Evolutionary conservation across 352 stramenopile genomes (phyloP).

Genomic region (Phytophthora litchii): DNA sequence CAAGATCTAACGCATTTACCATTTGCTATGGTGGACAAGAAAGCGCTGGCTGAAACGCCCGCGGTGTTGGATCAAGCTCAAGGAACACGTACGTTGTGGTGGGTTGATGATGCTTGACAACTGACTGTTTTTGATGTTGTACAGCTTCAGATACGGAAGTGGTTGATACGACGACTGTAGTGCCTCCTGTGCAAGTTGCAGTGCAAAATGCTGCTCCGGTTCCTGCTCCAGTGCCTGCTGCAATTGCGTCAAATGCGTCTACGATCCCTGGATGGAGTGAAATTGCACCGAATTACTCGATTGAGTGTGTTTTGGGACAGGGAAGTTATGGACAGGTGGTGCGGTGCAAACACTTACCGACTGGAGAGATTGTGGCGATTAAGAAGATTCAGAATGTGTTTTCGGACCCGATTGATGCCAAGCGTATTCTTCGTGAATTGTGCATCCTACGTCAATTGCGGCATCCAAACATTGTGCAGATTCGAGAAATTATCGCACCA

Average conservation of each 20-base stretch:
- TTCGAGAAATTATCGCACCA: constrained; percentile 86
- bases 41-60: constrained; percentile 56
- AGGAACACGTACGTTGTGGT: constrained; percentile 45
- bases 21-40: constrained; percentile 47
- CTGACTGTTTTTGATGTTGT: constrained; percentile 10
- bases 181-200: constrained; percentile 19
- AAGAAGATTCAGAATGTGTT: constrained; percentile 92
- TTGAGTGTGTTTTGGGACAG: constrained; percentile 85
- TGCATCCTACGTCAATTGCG: constrained; percentile 85
- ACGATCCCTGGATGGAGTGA: constrained; percentile 85
- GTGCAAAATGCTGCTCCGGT: constrained; percentile 21
- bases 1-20: constrained; percentile 68
- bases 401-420: constrained; percentile 86
- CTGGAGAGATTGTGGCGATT: constrained; percentile 88
- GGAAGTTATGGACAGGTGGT: constrained; percentile 89
- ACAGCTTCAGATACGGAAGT: constrained; percentile 32
- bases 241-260: constrained; percentile 60
- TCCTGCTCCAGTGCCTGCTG: constrained; percentile 16
- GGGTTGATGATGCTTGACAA: not conserved
- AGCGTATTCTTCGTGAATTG: constrained; percentile 84
- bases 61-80: constrained; percentile 57
- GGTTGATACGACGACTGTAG: constrained; percentile 1
- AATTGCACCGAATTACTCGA: constrained; percentile 83
- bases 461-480: constrained; percentile 89
- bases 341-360: constrained; percentile 87